A percentile compares a stretch with the other conserved stretches of the same genome.
Conservation (phyloP, 2,329 filamentous ascomycete species). For the Fusarium azukiicola region DNA sequence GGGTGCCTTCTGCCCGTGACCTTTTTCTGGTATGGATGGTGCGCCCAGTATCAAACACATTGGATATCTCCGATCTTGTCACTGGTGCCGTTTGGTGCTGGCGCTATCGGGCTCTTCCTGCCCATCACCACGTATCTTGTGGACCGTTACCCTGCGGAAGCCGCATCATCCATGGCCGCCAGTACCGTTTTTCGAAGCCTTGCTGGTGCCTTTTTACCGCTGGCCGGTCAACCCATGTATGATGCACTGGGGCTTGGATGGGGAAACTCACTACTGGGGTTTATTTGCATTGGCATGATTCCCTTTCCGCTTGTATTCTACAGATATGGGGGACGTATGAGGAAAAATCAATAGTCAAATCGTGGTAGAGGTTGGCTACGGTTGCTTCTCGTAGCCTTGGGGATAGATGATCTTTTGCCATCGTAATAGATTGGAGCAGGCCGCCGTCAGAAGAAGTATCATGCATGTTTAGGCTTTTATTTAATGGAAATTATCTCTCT, state of each 20-base stretch:
- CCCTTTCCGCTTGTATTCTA: slow-evolving; percentile 50
- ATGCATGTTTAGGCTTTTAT: no score
- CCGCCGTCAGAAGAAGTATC: no score
- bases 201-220: slow-evolving; percentile 49
- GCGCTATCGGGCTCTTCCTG: not conserved
- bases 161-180: not conserved
- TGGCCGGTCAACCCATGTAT: slow-evolving; percentile 70
- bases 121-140: not conserved
- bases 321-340: not conserved
- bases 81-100: slow-evolving; percentile 47
- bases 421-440: no score
- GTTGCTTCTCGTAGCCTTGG: no score
- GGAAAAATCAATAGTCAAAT: not conserved
- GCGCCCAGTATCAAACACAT: slow-evolving; percentile 71
- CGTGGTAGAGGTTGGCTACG: no score
- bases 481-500: no score
- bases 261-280: slow-evolving; percentile 52
- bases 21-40: slow-evolving; percentile 80
- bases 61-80: slow-evolving; percentile 76
- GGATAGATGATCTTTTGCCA: no score
- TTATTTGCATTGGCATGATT: slow-evolving; percentile 66
- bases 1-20: slow-evolving; percentile 67
- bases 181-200: not conserved
- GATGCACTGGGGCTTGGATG: slow-evolving; percentile 67
- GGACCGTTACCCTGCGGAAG: not conserved